A percentile compares a stretch with the other conserved stretches of the same genome.
phyloP scores from a whole-genome alignment of 805 yeast genomes.

The Candida fluviatilis region DNA sequence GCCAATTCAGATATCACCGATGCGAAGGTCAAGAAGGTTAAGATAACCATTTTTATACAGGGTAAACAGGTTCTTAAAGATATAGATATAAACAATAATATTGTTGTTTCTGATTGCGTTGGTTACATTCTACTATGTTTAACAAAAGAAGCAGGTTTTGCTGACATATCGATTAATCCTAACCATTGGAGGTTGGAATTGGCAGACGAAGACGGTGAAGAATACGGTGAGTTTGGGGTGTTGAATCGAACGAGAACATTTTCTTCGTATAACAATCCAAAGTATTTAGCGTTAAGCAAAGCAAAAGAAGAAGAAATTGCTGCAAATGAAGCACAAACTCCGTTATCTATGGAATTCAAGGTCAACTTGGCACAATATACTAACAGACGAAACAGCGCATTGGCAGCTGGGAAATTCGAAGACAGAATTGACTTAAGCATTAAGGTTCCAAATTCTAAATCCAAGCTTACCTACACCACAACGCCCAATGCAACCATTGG shows the following conservation, averaged over 20 bases:
- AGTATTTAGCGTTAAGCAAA: constrained; percentile 73
- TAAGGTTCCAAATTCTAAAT: not conserved
- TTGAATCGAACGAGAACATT: constrained; percentile 65
- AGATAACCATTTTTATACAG: constrained; percentile 23
- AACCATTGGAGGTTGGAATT: constrained; percentile 73
- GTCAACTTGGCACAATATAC: constrained; percentile 16
- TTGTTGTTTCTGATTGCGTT: constrained; percentile 35
- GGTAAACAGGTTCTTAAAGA: constrained; percentile 19
- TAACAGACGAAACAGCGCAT: constrained; percentile 10
- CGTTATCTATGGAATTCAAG: constrained; percentile 45
- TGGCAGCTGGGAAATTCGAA: not conserved
- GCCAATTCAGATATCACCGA: constrained; percentile 8
- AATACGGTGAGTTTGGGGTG: constrained; percentile 89
- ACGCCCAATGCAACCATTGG: constrained; percentile 14
- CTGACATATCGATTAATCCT: constrained; percentile 38
- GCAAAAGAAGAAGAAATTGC: constrained; percentile 47
- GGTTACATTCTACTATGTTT: constrained; percentile 35
- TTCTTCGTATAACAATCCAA: constrained; percentile 67
- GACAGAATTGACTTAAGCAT: constrained; percentile 7
- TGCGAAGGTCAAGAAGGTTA: constrained; percentile 4
- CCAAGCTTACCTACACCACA: not conserved
- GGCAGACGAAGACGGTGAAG: constrained; percentile 92
- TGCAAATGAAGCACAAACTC: constrained; percentile 50
- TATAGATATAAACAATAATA: constrained; percentile 22
- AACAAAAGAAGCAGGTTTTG: constrained; percentile 14